Base-by-base conservation (phyloP, 1,139 yeast genomes). In the Hemisphaericaspora lyxosophila region DNA sequence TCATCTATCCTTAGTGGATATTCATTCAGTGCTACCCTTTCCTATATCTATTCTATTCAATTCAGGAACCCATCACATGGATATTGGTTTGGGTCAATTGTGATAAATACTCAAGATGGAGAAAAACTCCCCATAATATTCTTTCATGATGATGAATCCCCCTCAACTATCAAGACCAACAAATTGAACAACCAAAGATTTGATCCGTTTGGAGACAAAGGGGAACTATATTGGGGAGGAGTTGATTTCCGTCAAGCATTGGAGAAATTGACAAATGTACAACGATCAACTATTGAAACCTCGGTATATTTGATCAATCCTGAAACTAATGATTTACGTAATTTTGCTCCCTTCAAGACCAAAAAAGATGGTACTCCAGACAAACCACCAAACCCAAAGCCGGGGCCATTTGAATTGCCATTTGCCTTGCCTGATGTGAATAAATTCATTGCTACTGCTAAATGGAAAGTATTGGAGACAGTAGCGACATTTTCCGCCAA, bases 51-150 rank as follows among this genome's bases (percentile, higher is more conserved):
- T 57, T 85, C 95, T 19, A 70, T 92, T 33, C 96, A 90, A 57
- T 75, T 85, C 8, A 73, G 97, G 41, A 82, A 82, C 5, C 96
- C 97, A 2, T 80, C 89, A 1, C 65, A 75, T 16, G 94, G 96
- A 1, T 84, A 87, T 82, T 92, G 97, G 96, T 78, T 78, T 63
- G 99, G 99, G 0, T 85, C 95, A 0, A 65, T 90, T 14, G 69
- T 88, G 2, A 62, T 90, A 33, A 84, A 88, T 59, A 75, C 87
- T 4, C 75, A 78, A 45, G 81, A 77, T 36, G 85, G 83, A 34
- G 84, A 85, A 28, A 77, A 79, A 43, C 55, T 82, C 12, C 97
- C 97, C 0, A 83, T 89, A 7, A 57, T 92, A 31, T 92, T 89
- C 59, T 90, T 94, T 67, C 97, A 92, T 59, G 98, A 94, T 55